phyloP scores from a whole-genome alignment of 345 rosid species.

The Moricandia arvensis region DNA sequence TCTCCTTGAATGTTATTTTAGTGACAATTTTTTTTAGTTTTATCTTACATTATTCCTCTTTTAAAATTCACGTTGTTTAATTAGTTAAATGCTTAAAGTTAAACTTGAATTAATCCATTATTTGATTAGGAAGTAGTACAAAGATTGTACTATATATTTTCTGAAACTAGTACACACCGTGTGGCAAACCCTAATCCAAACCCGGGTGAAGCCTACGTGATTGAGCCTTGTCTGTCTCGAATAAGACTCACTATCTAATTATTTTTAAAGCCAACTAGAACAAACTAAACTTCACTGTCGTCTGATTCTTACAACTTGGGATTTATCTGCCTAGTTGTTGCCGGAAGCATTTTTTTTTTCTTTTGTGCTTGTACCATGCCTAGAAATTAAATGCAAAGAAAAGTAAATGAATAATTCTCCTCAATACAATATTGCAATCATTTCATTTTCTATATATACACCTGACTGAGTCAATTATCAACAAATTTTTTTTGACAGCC shows the following conservation, averaged over 20 bases:
- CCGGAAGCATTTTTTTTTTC: not conserved
- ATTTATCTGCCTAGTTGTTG: not conserved
- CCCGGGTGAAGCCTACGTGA: not conserved
- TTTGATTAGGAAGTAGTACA: not conserved
- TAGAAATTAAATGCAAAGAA: not conserved
- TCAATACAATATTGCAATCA: not conserved
- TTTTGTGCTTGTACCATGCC: not conserved
- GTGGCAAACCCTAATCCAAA: not conserved
- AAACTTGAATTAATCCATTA: constrained; percentile 9
- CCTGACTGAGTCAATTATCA: not conserved
- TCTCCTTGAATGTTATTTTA: too few relatives aligned
- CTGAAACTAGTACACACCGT: not conserved
- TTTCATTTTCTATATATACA: not conserved
- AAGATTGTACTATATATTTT: not conserved
- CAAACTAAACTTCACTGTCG: not conserved
- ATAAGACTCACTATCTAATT: not conserved
- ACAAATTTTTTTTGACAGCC: not conserved
- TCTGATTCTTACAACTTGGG: not conserved
- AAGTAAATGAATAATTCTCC: not conserved
- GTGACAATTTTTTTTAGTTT: too few relatives aligned
- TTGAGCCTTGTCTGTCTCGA: not conserved
- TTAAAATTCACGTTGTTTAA: too few relatives aligned
- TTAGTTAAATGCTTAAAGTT: not conserved
- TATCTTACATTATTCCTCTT: too few relatives aligned
- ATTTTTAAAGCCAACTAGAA: not conserved